Conservation (phyloP, 148 eudicot species). For the Vaccinium myrtillus region DNA sequence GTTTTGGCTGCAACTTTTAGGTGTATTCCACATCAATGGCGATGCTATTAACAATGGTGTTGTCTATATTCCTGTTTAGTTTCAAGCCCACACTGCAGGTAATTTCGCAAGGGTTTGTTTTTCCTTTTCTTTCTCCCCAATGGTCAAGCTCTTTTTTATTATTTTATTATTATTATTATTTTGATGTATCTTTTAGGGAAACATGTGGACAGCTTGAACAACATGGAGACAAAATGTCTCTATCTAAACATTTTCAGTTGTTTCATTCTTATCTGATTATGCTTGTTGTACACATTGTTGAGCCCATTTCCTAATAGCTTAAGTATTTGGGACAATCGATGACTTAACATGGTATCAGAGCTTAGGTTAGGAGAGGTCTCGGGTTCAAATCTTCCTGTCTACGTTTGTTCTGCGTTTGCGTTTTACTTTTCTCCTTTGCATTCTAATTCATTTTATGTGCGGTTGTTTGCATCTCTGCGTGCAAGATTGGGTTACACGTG, state of each 20-base stretch:
- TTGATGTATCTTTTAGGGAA: background rate
- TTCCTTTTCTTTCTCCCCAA: background rate
- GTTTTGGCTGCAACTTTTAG: conserved; percentile 35
- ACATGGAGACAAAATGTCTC: background rate
- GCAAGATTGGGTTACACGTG: background rate
- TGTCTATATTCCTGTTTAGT: conserved; percentile 69
- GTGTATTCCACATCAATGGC: conserved; percentile 99
- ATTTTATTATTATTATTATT: background rate
- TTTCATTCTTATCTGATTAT: background rate
- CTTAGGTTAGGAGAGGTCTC: background rate
- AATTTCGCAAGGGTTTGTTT: conserved; percentile 14
- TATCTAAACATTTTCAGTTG: background rate
- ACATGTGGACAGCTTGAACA: background rate
- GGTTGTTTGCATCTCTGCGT: background rate
- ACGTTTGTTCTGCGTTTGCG: background rate
- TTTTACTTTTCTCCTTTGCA: background rate
- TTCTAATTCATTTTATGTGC: background rate
- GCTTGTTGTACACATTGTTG: background rate
- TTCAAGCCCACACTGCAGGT: conserved; percentile 95
- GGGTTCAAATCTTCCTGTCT: background rate
- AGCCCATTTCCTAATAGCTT: background rate
- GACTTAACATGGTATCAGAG: background rate
- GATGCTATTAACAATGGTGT: conserved; percentile 85
- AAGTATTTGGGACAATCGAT: background rate
- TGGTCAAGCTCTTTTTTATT: background rate